phyloP scores from a whole-genome alignment of 2,329 filamentous ascomycete genomes.

The Tolypocladium ovalisporum region DNA sequence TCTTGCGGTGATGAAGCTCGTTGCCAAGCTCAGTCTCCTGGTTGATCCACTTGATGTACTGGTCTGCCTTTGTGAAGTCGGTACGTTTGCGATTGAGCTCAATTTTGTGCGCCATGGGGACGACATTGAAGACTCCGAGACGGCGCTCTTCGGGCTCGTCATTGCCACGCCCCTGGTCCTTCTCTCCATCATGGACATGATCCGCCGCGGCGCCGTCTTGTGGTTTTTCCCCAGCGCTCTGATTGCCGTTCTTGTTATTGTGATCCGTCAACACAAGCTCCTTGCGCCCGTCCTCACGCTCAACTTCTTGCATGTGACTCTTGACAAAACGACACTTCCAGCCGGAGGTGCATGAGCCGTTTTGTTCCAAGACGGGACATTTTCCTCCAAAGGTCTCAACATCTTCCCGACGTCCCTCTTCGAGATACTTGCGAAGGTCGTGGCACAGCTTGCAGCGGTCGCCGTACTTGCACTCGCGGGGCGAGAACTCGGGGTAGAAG shows the following conservation, averaged over 20 bases:
- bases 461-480: conserved; percentile 64
- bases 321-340: conserved; percentile 92
- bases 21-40: conserved; percentile 37
- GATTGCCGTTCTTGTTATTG: conserved; percentile 15
- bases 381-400: conserved; percentile 63
- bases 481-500: conserved; percentile 69
- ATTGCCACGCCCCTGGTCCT: conserved; percentile 16
- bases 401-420: conserved; percentile 70
- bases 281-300: conserved; percentile 67
- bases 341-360: conserved; percentile 69
- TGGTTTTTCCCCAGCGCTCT: background rate
- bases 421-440: conserved; percentile 75
- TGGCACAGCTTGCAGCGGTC: conserved; percentile 75
- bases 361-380: conserved; percentile 71
- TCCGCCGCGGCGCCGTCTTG: background rate
- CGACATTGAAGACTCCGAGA: conserved; percentile 65
- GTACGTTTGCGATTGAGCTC: conserved; percentile 63
- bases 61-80: conserved; percentile 60
- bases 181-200: conserved; percentile 16
- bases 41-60: conserved; percentile 69
- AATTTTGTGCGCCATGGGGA: conserved; percentile 59
- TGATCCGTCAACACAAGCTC: conserved; percentile 62
- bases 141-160: conserved; percentile 32
- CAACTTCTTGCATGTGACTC: conserved; percentile 76
- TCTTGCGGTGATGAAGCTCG: conserved; percentile 27